Base-by-base conservation (phyloP, 140 eudicot species). In the Ambrosia hybrid region DNA sequence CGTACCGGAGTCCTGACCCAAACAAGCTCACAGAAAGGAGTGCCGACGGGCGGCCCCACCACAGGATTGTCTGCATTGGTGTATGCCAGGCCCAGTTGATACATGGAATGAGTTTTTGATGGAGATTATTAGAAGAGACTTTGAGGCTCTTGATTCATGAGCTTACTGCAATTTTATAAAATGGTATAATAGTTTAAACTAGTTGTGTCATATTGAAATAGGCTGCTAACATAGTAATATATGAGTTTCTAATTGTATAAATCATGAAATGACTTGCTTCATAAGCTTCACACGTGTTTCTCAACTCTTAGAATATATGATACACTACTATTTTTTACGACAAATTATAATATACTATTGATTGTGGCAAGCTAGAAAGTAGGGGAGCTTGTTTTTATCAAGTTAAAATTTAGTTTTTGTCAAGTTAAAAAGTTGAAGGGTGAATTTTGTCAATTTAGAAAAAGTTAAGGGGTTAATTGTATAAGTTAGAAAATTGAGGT, bases 81-180 rank as follows among this genome's bases (percentile, higher is more conserved):
- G 98, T 87, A 93, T 93, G 98, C 97, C 99, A 0, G 99, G 97
- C 33, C 96, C 99, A 5, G 84, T 90, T 49, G 99, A 93, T 67
- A 86, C 88, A 3, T 93, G 99, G 99, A 93, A 93, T 51, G 99
- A 90, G 84, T 67, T 93, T 71, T 84, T 93, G 75, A 38, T 83
- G 55, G 99, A 90, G 76, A 71, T 84, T 49, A 84, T 93, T 51
- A 81, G 91, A 79, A 79, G 91, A 78, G 99, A 93, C 46, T 83
- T 80, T 48, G 83, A 76, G 79, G 79, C 75, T 46, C 13, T n/a
- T 14, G 34, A 36, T 56, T 65, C 43, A 38, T 76, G 69, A 67
- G 72, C 56, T 13, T 51, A 51, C 34, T 51, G 57, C 51, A 34
- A 15, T 59, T 12, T 61, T 61, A 34, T 8, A 16, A 61, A 13